A percentile compares a stretch with the other conserved stretches of the same genome.
Evolutionary conservation across 257 asterid species (phyloP).

Genomic region (Solanum chiquidenum): DNA sequence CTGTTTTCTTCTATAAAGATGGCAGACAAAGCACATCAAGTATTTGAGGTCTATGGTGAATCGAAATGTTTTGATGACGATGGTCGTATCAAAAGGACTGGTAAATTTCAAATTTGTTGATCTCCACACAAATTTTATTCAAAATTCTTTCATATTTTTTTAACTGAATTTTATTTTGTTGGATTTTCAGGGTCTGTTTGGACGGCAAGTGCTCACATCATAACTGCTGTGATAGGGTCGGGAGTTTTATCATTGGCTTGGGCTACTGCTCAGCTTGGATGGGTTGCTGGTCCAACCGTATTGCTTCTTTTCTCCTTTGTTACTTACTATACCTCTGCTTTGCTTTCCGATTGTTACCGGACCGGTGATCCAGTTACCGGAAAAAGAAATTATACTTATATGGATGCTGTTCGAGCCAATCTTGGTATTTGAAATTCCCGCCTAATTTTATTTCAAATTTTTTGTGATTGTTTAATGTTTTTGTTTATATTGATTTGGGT

Average conservation of each 20-base stretch:
- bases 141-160: not conserved
- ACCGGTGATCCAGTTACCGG: slow-evolving; percentile 20
- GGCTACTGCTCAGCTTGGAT: slow-evolving; percentile 73
- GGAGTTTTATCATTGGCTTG: slow-evolving; percentile 73
- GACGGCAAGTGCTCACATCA: slow-evolving; percentile 75
- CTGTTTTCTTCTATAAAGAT: not conserved
- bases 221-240: slow-evolving; percentile 62
- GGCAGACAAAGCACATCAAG: not conserved
- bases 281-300: slow-evolving; percentile 49
- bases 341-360: slow-evolving; percentile 57
- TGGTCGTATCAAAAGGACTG: not conserved
- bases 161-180: not conserved
- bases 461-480: not conserved
- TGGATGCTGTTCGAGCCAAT: slow-evolving; percentile 52
- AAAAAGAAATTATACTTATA: slow-evolving; percentile 54
- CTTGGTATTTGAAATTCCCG: slow-evolving; percentile 21
- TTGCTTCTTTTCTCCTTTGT: slow-evolving; percentile 38
- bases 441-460: not conserved
- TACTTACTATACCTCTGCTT: slow-evolving; percentile 45
- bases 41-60: not conserved
- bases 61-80: slow-evolving; percentile 1
- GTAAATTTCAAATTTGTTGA: not conserved
- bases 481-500: not conserved
- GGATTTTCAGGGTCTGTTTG: slow-evolving; percentile 11
- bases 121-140: not conserved